Evolutionary conservation across 2,329 filamentous ascomycete species (phyloP).

Genomic region (Paraconiothyrium brasiliense): DNA sequence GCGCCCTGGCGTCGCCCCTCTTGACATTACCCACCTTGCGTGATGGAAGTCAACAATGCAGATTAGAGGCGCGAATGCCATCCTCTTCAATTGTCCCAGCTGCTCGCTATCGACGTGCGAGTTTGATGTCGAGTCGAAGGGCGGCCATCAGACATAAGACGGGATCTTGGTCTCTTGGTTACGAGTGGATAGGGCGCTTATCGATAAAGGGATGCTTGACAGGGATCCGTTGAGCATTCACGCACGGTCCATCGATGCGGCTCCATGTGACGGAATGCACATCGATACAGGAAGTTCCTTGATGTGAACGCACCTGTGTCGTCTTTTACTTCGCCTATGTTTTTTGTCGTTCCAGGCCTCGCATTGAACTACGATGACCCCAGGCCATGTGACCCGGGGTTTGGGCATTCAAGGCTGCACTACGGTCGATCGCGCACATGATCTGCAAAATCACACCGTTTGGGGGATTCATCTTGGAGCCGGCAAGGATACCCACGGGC

Average conservation of each 20-base stretch:
- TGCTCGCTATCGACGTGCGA: slow-evolving; percentile 4
- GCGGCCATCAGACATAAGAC: slow-evolving; percentile 10
- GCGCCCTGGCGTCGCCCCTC: slow-evolving; percentile 10
- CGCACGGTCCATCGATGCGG: neutral
- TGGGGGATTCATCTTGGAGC: neutral
- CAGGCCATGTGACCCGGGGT: neutral
- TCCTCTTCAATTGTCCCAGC: slow-evolving; percentile 14
- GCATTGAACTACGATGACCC: neutral
- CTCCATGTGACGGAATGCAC: neutral
- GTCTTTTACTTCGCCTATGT: neutral
- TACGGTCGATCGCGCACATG: slow-evolving; percentile 2
- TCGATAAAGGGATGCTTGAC: slow-evolving; percentile 1
- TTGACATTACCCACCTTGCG: slow-evolving; percentile 50
- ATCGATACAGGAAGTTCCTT: too few relatives aligned
- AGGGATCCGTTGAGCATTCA: neutral
- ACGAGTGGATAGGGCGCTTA: slow-evolving; percentile 1
- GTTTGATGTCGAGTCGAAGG: neutral
- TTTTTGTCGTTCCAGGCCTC: too few relatives aligned
- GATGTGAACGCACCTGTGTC: too few relatives aligned
- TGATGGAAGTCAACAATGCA: slow-evolving; percentile 65
- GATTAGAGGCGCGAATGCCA: slow-evolving; percentile 57
- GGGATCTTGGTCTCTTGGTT: slow-evolving; percentile 3
- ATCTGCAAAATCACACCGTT: slow-evolving; percentile 1
- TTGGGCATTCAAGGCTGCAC: neutral
- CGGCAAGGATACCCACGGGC: neutral